These are phyloP conservation scores for Phytophthora uliginosa DNA, from an alignment of 352 stramenopile genomes.

Conservation along the genomic window DNA sequence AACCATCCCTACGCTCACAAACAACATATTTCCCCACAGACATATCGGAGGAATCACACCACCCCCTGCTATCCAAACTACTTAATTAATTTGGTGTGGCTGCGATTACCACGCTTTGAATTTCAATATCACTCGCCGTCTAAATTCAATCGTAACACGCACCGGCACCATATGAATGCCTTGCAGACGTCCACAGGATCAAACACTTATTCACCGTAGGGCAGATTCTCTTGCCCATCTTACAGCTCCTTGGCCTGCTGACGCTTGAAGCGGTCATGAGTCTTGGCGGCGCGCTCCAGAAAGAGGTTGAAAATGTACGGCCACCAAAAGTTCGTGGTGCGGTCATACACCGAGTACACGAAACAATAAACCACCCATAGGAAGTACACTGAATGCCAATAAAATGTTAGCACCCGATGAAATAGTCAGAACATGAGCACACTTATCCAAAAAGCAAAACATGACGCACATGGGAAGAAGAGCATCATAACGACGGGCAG, in stretches of 20 bases:
- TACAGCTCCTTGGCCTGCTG: slow-evolving; percentile 41
- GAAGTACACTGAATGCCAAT: slow-evolving; percentile 68
- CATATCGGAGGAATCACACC: slow-evolving; percentile 6
- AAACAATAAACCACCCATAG: slow-evolving; percentile 88
- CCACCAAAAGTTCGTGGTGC: slow-evolving; percentile 89
- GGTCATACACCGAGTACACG: slow-evolving; percentile 86
- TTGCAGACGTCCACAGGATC: slow-evolving; percentile 7
- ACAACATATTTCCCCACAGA: slow-evolving; percentile 15
- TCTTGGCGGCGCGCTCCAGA: slow-evolving; percentile 69
- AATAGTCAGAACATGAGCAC: slow-evolving; percentile 6
- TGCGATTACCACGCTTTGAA: slow-evolving; percentile 32
- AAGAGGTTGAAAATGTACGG: slow-evolving; percentile 88
- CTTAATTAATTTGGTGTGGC: slow-evolving; percentile 35
- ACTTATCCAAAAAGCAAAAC: background rate
- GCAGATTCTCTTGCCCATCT: slow-evolving; percentile 15
- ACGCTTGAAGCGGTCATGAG: slow-evolving; percentile 60
- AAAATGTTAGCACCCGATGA: slow-evolving; percentile 1
- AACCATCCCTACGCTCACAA: slow-evolving; percentile 3
- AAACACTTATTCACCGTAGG: slow-evolving; percentile 5
- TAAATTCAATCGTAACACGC: slow-evolving; percentile 26
- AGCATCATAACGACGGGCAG: slow-evolving; percentile 82
- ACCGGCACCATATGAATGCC: slow-evolving; percentile 28
- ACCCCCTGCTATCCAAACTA: slow-evolving; percentile 2
- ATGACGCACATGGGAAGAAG: slow-evolving; percentile 77
- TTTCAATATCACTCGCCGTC: slow-evolving; percentile 14